phyloP scores from a whole-genome alignment of 352 stramenopile genomes.

The Globisporangium mamillatum region DNA sequence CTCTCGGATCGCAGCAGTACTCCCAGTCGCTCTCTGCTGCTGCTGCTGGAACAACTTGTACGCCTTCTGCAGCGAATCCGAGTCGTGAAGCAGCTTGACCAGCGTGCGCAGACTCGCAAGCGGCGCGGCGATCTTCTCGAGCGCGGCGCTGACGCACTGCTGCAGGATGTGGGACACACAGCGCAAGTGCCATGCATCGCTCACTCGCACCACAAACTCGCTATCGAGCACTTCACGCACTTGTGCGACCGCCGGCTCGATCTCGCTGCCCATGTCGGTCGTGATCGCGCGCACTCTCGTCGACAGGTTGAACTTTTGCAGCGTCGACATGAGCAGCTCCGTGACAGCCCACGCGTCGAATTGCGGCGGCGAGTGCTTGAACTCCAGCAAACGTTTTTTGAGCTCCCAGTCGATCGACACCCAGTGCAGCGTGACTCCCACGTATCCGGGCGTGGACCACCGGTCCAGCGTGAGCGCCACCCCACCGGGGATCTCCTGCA shows the following conservation, averaged over 20 bases:
- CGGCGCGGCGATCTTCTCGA: not conserved
- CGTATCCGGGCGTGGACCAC: conserved; percentile 10
- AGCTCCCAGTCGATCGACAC: conserved; percentile 14
- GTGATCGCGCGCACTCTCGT: conserved; percentile 14
- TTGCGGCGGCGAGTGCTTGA: conserved; percentile 7
- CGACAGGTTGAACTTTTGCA: conserved; percentile 8
- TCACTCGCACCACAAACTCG: conserved; percentile 1
- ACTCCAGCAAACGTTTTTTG: conserved; percentile 11
- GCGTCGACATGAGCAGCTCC: conserved; percentile 5
- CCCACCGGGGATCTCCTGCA: conserved; percentile 6
- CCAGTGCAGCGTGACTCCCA: conserved; percentile 15
- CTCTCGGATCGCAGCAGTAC: not conserved
- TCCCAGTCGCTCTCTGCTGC: not conserved
- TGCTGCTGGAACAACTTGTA: not conserved
- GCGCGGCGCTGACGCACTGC: conserved; percentile 1
- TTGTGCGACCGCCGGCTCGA: not conserved
- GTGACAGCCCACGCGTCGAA: conserved; percentile 2
- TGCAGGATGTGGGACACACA: conserved; percentile 8
- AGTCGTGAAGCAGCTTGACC: conserved; percentile 4
- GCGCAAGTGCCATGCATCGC: conserved; percentile 8
- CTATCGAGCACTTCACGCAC: not conserved
- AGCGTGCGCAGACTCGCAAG: conserved; percentile 7
- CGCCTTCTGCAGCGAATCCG: conserved; percentile 2
- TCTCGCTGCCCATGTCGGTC: conserved; percentile 8
- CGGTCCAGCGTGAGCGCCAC: conserved; percentile 12